Evolutionary conservation across 1,284 basidiomycete species (phyloP).

Genomic region (Trametes hirsuta): DNA sequence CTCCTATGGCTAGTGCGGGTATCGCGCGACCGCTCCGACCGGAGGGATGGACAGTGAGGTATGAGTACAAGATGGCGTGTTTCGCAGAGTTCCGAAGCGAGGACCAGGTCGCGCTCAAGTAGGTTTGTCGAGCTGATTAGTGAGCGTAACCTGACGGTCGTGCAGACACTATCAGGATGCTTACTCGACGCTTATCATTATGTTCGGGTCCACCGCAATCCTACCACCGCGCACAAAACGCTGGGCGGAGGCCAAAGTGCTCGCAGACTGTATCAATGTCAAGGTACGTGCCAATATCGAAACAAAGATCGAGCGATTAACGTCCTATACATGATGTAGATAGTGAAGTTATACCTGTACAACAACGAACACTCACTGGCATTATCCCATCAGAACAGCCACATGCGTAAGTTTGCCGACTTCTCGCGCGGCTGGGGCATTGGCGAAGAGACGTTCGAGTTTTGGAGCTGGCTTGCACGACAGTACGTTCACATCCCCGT

Average conservation of each 20-base stretch:
- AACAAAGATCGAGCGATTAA: background rate
- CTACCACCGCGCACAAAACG: conserved; percentile 92
- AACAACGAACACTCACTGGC: conserved; percentile 81
- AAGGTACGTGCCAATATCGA: conserved; percentile 55
- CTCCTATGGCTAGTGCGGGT: conserved; percentile 45
- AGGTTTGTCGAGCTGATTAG: conserved; percentile 33
- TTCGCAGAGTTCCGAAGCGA: conserved; percentile 95
- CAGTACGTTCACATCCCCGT: conserved; percentile 64
- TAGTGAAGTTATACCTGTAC: conserved; percentile 89
- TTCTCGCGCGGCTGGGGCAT: conserved; percentile 95
- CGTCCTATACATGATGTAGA: conserved; percentile 45
- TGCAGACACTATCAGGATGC: conserved; percentile 90
- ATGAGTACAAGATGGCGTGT: conserved; percentile 96
- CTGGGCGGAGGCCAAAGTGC: conserved; percentile 97
- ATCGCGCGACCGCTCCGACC: conserved; percentile 66
- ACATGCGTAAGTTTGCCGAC: conserved; percentile 85
- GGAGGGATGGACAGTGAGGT: conserved; percentile 95
- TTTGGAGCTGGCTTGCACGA: conserved; percentile 94
- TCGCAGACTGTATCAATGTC: conserved; percentile 89
- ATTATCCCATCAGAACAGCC: conserved; percentile 79
- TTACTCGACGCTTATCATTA: conserved; percentile 78
- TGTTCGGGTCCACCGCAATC: conserved; percentile 87
- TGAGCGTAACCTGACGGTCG: conserved; percentile 5
- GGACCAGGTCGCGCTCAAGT: conserved; percentile 87
- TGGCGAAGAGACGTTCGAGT: conserved; percentile 96